phyloP scores from a whole-genome alignment of 164 flowering plant genomes.

The Piper longum region DNA sequence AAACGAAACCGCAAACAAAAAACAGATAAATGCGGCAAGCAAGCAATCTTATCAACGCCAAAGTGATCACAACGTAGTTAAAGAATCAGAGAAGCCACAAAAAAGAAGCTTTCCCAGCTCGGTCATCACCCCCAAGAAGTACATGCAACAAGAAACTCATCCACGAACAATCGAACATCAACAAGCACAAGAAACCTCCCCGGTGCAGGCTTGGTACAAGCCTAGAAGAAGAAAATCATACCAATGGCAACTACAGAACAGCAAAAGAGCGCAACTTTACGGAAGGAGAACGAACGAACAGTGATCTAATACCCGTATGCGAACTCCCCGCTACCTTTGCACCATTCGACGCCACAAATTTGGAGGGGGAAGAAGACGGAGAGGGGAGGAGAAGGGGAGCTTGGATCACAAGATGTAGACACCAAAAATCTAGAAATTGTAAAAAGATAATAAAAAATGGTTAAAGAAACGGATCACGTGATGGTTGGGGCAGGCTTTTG shows the following conservation, averaged over 20 bases:
- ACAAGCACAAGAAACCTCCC: too few species aligned
- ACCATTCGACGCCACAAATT: slow-evolving; percentile 1
- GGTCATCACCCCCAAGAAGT: too few species aligned
- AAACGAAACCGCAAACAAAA: background rate
- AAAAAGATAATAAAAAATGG: slow-evolving; percentile 6
- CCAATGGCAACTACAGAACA: too few species aligned
- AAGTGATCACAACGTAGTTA: background rate
- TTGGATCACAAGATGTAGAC: background rate
- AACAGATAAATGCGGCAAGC: background rate
- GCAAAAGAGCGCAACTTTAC: too few species aligned
- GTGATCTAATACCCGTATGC: background rate
- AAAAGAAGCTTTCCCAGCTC: background rate
- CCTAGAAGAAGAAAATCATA: too few species aligned
- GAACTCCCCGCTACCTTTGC: background rate
- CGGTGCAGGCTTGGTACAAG: too few species aligned
- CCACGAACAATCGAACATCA: too few species aligned
- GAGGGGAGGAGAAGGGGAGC: slow-evolving; percentile 3
- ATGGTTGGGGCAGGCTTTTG: background rate
- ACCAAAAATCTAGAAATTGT: background rate
- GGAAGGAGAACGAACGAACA: too few species aligned
- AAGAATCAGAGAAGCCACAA: background rate
- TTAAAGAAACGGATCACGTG: slow-evolving; percentile 10
- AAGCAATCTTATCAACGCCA: background rate
- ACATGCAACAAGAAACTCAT: too few species aligned
- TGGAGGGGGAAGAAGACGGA: background rate